phyloP scores from a whole-genome alignment of 805 yeast genomes.

The Candida arabinofermentans region DNA sequence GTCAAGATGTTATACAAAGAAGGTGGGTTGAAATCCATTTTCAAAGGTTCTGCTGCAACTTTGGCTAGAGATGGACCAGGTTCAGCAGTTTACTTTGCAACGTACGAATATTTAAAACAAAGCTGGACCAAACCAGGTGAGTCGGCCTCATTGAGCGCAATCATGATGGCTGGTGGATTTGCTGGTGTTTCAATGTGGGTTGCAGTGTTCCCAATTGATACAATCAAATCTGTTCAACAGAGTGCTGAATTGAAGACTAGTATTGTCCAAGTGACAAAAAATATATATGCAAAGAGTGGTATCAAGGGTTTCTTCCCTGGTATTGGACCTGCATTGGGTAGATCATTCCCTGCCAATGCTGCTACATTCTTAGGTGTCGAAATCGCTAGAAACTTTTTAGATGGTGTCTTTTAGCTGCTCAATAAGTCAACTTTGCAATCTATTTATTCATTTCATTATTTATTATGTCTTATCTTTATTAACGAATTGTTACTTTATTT shows the following conservation, averaged over 20 bases:
- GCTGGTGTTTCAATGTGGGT: conserved; percentile 98
- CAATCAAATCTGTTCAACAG: conserved; percentile 83
- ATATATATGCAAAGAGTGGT: conserved; percentile 74
- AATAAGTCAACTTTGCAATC: neutral
- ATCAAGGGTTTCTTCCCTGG: conserved; percentile 95
- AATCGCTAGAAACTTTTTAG: conserved; percentile 43
- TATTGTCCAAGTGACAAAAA: conserved; percentile 60
- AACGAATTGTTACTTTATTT: neutral
- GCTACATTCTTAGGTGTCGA: conserved; percentile 97
- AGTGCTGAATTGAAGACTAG: conserved; percentile 52
- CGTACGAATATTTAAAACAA: conserved; percentile 79
- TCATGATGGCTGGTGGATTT: conserved; percentile 88
- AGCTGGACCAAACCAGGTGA: conserved; percentile 48
- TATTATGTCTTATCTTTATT: neutral
- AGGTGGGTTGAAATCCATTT: conserved; percentile 82
- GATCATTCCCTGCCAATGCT: conserved; percentile 99
- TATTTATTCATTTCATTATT: neutral
- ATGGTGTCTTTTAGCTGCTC: conserved; percentile 1
- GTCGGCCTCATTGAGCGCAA: conserved; percentile 63
- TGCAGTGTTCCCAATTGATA: conserved; percentile 92
- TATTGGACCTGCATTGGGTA: conserved; percentile 87
- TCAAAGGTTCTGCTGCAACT: conserved; percentile 89
- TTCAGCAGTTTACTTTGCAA: conserved; percentile 90
- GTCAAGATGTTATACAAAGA: conserved; percentile 64
- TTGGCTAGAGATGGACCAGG: conserved; percentile 98